Evolutionary conservation across 495 filamentous ascomycete species (phyloP), one percentile per base, ranked within the genome.

Genomic region (Hypoxylon lenormandii): DNA sequence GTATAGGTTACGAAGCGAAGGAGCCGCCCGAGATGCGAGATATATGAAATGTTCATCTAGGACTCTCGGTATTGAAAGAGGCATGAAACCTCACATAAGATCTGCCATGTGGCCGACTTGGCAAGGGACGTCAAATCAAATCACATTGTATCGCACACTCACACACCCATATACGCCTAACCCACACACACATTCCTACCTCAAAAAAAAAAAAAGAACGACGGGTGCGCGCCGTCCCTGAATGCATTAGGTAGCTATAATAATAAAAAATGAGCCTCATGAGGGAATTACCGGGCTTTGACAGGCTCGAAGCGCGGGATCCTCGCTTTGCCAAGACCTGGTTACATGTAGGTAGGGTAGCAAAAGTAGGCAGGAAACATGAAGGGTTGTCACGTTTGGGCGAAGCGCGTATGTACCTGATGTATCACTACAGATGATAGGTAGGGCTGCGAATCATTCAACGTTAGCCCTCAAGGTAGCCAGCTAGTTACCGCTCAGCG

Each of bases 261-360:
- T n/a, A n/a, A n/a, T n/a, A 33, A 33, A 33, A 64, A 45, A 55
- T 64, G 60, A 64, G 60, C 60, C 60, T 64, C 60, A 63, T 26
- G 11, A 42, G 18, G 38, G 33, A 56, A 19, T 55, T 56, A 56
- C 60, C 60, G 48, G 58, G 36, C 48, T 52, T 8, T 4, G 36
- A 5, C 18, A 51, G 46, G 40, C 42, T 43, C 15, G 30, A 33
- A 33, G 30, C 36, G 57, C 58, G 58, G 58, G 13, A 61, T 11
- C 40, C 8, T 47, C 19, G 42, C 30, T 30, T 21, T 45, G 62
- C 62, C 62, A 65, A 65, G 62, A 46, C 43, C 19, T 56, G 33
- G 22, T 64, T 60, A 30, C 18, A 60, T 26, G n/a, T 49, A 49
- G 4, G 4, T 15, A 43, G 22, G 37, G 36, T 61, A 45, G 48